These are phyloP conservation scores for Lepidopterella palustris DNA, from an alignment of 495 filamentous ascomycete species.

Conservation along the genomic window DNA sequence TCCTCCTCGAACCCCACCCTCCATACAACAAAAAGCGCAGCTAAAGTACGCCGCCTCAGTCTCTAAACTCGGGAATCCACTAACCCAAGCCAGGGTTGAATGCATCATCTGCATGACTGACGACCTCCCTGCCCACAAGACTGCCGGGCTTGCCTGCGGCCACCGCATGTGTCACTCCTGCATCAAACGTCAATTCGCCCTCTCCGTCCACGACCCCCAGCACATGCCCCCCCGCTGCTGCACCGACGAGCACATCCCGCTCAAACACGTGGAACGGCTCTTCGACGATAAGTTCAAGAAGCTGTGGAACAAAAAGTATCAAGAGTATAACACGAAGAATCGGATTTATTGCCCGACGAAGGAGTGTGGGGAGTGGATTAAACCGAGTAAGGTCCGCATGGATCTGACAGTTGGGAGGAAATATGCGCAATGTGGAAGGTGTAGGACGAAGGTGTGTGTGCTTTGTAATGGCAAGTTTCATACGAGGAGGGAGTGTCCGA, in stretches of 20 bases:
- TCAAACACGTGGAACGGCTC: constrained; percentile 65
- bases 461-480: constrained; percentile 71
- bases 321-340: constrained; percentile 66
- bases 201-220: constrained; percentile 65
- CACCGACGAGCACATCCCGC: constrained; percentile 60
- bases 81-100: constrained; percentile 45
- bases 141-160: constrained; percentile 63
- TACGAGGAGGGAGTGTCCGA: constrained; percentile 57
- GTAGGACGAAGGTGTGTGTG: constrained; percentile 67
- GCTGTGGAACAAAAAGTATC: constrained; percentile 69
- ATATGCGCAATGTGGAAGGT: constrained; percentile 57
- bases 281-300: constrained; percentile 68
- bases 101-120: constrained; percentile 65
- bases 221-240: constrained; percentile 81
- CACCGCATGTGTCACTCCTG: constrained; percentile 75
- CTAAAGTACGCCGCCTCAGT: constrained; percentile 6
- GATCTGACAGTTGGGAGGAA: constrained; percentile 44
- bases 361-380: constrained; percentile 70
- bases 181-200: constrained; percentile 61
- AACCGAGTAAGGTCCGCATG: constrained; percentile 55
- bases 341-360: constrained; percentile 66
- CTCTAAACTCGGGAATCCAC: background rate
- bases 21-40: constrained; percentile 14
- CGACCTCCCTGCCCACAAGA: constrained; percentile 50
- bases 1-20: constrained; percentile 1